phyloP scores from a whole-genome alignment of 164 flowering plant genomes.

The Berberis vulgaris region DNA sequence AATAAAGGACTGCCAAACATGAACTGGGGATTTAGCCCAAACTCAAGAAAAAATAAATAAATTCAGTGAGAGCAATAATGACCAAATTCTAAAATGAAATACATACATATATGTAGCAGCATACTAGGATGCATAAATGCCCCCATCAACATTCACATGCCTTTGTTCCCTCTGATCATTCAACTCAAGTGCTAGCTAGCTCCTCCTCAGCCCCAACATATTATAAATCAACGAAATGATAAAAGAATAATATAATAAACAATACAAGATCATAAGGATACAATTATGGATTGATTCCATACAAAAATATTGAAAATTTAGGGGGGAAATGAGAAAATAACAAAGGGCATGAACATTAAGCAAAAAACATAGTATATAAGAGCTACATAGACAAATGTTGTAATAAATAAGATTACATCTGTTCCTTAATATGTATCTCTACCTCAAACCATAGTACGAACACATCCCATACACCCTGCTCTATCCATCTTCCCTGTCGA shows the following conservation, averaged over 20 bases:
- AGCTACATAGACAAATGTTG: not conserved
- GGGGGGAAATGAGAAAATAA: no score
- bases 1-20: no score
- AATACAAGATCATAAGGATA: no score
- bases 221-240: no score
- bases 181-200: constrained; percentile 2
- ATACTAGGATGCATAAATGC: constrained; percentile 2
- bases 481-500: constrained; percentile 4
- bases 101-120: not conserved
- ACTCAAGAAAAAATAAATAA: not conserved
- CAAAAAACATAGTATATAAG: not conserved
- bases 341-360: no score
- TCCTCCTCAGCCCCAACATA: no score
- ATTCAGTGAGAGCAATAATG: not conserved
- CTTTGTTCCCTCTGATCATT: constrained; percentile 18
- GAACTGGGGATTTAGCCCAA: not conserved
- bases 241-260: no score
- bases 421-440: constrained; percentile 15
- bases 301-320: no score
- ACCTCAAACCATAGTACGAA: constrained; percentile 14
- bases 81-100: not conserved
- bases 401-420: not conserved
- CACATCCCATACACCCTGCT: constrained; percentile 16
- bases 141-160: constrained; percentile 55
- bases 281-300: no score